Conservation (phyloP, 1,284 basidiomycete genomes). For the Paramarasmius palmivorus region DNA sequence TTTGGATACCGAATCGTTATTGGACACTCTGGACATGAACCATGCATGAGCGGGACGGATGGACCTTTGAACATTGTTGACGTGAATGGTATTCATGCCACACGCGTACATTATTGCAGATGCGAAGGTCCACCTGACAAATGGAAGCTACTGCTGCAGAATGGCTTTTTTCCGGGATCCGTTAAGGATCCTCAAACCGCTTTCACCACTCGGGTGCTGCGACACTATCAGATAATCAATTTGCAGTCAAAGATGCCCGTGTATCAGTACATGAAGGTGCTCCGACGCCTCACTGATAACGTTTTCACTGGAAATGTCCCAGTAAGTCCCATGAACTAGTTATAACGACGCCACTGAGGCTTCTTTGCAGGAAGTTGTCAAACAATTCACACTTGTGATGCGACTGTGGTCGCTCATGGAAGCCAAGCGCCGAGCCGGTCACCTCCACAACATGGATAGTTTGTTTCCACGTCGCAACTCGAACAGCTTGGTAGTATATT, state of each 20-base stretch:
- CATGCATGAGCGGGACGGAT: not conserved
- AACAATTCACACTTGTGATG: too few relatives aligned
- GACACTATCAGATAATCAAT: slow-evolving; percentile 7
- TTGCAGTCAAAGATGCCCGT: slow-evolving; percentile 4
- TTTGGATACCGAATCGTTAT: slow-evolving; percentile 4
- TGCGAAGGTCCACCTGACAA: not conserved
- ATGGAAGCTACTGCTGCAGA: slow-evolving; percentile 3
- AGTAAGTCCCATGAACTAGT: not conserved
- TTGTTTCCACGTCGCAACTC: too few relatives aligned
- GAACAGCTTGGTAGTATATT: too few relatives aligned
- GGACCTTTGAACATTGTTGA: slow-evolving; percentile 2
- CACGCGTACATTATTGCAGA: slow-evolving; percentile 3
- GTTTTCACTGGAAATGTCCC: not conserved
- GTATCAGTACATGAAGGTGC: slow-evolving; percentile 1
- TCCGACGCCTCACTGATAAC: slow-evolving; percentile 9
- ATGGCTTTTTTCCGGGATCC: slow-evolving; percentile 6
- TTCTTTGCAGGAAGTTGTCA: too few relatives aligned
- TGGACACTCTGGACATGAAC: not conserved
- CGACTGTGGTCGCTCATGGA: too few relatives aligned
- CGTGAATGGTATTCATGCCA: slow-evolving; percentile 6
- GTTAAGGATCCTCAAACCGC: not conserved
- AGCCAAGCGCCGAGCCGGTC: too few relatives aligned
- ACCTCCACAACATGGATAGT: too few relatives aligned
- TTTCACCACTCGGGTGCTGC: slow-evolving; percentile 7
- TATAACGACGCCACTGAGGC: not conserved